Evolutionary conservation across 2,329 filamentous ascomycete species (phyloP).

Genomic region (Sarocladium brachiariae): DNA sequence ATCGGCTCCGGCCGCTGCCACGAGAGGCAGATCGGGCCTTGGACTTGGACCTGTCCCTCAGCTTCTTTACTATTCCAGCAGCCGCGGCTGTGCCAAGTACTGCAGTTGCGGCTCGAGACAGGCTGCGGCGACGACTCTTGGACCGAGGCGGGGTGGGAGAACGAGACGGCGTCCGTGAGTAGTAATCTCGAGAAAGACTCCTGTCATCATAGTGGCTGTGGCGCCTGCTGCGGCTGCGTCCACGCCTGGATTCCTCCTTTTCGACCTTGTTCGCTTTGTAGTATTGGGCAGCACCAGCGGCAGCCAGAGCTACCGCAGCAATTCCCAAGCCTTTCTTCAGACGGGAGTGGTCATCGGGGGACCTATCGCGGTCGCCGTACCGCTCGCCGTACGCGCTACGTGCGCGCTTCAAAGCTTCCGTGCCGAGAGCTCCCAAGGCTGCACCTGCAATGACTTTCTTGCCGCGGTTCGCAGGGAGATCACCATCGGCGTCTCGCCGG

Average conservation of each 20-base stretch:
- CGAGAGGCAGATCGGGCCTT: slow-evolving; percentile 20
- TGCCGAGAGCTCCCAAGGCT: slow-evolving; percentile 55
- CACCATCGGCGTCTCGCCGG: slow-evolving; percentile 44
- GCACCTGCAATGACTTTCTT: slow-evolving; percentile 55
- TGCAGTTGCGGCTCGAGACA: slow-evolving; percentile 47
- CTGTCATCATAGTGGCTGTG: slow-evolving; percentile 7
- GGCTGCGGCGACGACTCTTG: slow-evolving; percentile 38
- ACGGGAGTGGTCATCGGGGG: slow-evolving; percentile 36
- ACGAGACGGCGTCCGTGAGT: slow-evolving; percentile 27
- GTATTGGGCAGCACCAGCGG: slow-evolving; percentile 59
- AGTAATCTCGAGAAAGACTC: slow-evolving; percentile 20
- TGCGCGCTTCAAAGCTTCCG: slow-evolving; percentile 53
- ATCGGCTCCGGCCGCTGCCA: slow-evolving; percentile 21
- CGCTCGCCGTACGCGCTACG: slow-evolving; percentile 54
- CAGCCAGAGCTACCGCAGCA: slow-evolving; percentile 56
- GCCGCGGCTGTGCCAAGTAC: slow-evolving; percentile 51
- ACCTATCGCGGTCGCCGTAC: slow-evolving; percentile 30
- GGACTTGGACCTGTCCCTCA: slow-evolving; percentile 44
- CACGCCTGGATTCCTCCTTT: slow-evolving; percentile 50
- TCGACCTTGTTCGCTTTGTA: slow-evolving; percentile 54
- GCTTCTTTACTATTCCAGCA: slow-evolving; percentile 51
- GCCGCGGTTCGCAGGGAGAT: slow-evolving; percentile 43
- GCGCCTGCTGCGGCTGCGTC: slow-evolving; percentile 44
- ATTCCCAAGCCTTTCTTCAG: slow-evolving; percentile 57
- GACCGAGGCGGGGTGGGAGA: slow-evolving; percentile 35